These are phyloP conservation scores for Monilinia fructigena DNA, from an alignment of 2,329 filamentous ascomycete species.

Conservation along the genomic window DNA sequence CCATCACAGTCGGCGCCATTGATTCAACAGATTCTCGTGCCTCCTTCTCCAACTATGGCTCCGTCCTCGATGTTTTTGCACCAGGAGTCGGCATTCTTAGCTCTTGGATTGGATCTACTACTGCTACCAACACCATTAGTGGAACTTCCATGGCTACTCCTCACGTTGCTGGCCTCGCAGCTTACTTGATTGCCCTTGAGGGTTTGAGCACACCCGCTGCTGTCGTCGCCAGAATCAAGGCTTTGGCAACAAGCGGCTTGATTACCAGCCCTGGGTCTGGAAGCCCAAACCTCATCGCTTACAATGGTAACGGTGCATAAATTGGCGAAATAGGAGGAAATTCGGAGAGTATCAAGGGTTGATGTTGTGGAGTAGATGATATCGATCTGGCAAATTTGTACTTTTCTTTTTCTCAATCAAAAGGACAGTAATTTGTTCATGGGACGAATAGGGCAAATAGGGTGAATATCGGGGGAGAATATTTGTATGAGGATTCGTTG, in stretches of 20 bases:
- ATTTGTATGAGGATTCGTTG: background rate
- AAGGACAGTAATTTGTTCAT: background rate
- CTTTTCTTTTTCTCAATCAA: background rate
- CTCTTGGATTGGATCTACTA: conserved; percentile 47
- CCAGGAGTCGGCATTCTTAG: conserved; percentile 49
- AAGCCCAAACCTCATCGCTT: conserved; percentile 51
- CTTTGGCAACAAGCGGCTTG: conserved; percentile 43
- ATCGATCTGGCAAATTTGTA: conserved; percentile 5
- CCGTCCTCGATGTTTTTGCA: conserved; percentile 51
- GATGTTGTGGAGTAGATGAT: background rate
- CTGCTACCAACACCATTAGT: conserved; percentile 51
- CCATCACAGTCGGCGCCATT: conserved; percentile 55
- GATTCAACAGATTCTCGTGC: conserved; percentile 44
- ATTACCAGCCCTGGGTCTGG: conserved; percentile 47
- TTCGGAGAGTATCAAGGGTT: background rate
- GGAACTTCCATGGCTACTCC: conserved; percentile 63
- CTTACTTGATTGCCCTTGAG: conserved; percentile 59
- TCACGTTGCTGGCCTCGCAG: conserved; percentile 65
- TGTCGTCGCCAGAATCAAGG: conserved; percentile 42
- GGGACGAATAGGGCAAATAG: too few species aligned
- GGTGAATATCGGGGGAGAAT: background rate
- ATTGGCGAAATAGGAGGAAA: background rate
- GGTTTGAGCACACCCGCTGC: conserved; percentile 43
- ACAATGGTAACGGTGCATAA: conserved; percentile 50
- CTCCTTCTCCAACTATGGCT: conserved; percentile 52